Percentiles rank a stretch among this genome's conserved stretches.
phyloP scores from a whole-genome alignment of 805 yeast genomes.

The Komagataella pseudopastoris region DNA sequence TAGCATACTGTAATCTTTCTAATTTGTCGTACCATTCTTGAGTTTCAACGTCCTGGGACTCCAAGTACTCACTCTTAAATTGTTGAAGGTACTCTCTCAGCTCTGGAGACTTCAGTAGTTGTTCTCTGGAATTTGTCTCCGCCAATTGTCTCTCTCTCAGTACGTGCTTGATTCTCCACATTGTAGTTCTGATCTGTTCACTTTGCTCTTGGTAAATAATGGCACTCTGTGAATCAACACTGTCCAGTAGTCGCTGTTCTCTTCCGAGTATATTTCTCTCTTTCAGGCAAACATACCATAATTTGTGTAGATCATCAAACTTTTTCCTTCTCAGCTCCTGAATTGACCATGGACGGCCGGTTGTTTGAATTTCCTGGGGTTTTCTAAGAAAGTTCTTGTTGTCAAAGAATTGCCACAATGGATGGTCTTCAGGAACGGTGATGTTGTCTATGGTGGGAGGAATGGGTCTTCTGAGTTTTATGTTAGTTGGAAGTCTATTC shows the following conservation, averaged over 20 bases:
- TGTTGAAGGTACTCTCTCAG: constrained; percentile 37
- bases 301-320: constrained; percentile 79
- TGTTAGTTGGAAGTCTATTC: constrained; percentile 26
- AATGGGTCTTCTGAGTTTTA: constrained; percentile 67
- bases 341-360: constrained; percentile 73
- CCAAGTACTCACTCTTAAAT: constrained; percentile 45
- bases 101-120: constrained; percentile 20
- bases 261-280: constrained; percentile 72
- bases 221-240: constrained; percentile 9
- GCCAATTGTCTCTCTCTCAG: constrained; percentile 76
- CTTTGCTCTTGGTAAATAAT: constrained; percentile 16
- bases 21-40: constrained; percentile 53
- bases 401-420: constrained; percentile 84
- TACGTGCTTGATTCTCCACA: constrained; percentile 78
- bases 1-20: constrained; percentile 66
- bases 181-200: constrained; percentile 39
- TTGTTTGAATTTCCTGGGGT: constrained; percentile 33
- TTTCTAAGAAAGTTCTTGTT: constrained; percentile 50
- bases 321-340: constrained; percentile 84
- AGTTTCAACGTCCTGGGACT: constrained; percentile 37
- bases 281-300: constrained; percentile 81
- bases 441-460: constrained; percentile 70
- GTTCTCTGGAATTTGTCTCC: constrained; percentile 41
- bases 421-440: constrained; percentile 71
- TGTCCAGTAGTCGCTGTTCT: constrained; percentile 45